Conservation (phyloP, 306 rosid genomes). For the Prunus mira region DNA sequence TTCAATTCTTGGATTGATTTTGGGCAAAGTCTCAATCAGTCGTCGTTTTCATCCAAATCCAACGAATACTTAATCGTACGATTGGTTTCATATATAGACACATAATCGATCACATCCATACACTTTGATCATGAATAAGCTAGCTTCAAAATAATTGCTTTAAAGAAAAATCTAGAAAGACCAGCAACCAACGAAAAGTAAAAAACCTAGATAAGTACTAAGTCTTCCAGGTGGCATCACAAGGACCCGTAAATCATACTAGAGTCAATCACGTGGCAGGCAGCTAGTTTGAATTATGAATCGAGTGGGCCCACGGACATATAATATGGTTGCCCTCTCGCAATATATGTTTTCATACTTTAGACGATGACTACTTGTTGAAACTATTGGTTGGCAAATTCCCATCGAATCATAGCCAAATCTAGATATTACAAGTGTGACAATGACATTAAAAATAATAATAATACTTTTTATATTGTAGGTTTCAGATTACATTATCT, state of each 20-base stretch:
- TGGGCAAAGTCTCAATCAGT: too few relatives aligned
- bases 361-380: slow-evolving; percentile 24
- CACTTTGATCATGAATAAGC: too few relatives aligned
- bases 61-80: too few relatives aligned
- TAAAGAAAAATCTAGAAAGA: too few relatives aligned
- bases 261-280: slow-evolving; percentile 51
- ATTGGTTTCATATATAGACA: too few relatives aligned
- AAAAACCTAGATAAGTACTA: not conserved
- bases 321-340: slow-evolving; percentile 22
- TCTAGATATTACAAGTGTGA: slow-evolving; percentile 26
- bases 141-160: too few relatives aligned
- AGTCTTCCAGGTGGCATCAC: not conserved
- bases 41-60: too few relatives aligned
- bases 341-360: slow-evolving; percentile 40
- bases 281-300: slow-evolving; percentile 52
- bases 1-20: too few relatives aligned
- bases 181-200: not conserved
- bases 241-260: slow-evolving; percentile 28
- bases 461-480: not conserved
- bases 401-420: slow-evolving; percentile 59
- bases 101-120: too few relatives aligned
- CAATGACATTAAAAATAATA: slow-evolving; percentile 5
- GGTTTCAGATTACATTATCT: not conserved
- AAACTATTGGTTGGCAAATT: slow-evolving; percentile 49
- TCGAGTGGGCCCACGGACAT: slow-evolving; percentile 23